Evolutionary conservation across 441 rosid genomes (phyloP), one percentile per base, ranked within the genome.

Genomic region (Oxalis stricta): DNA sequence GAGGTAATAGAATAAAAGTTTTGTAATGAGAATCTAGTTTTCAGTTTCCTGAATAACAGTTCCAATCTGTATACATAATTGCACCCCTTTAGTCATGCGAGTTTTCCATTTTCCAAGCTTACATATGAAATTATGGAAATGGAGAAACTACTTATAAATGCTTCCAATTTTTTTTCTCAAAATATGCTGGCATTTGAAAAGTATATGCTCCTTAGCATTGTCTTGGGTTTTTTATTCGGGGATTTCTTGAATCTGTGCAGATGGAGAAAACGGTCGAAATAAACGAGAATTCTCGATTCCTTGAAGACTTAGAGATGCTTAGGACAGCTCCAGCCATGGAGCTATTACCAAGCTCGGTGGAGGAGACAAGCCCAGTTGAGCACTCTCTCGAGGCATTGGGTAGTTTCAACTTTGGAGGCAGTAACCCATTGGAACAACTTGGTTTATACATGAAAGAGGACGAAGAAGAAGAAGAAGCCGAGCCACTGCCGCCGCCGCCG

Each of bases 221-320:
- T 28, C 14, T 7, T 17, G 21, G 40, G 6, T 23, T 46, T 46
- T 18, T 30, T 29, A 47, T 30, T 3, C 5, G 3, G 10, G 8
- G 9, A 9, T 14, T 42, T 28, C n/a, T 44, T 35, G 43, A 28
- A 32, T 41, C 50, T 57, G n/a, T 61, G 58, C 71, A 79, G 89
- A 76, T 80, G 79, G 89, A 80, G 48, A 76, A 72, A 53, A 80
- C 89, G 1, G 77, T 80, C n/a, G 84, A 76, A 55, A 76, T 80
- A 45, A 72, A 72, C 19, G 89, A 74, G 69, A 80, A 74, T 68
- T 61, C 79, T 32, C 64, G 72, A 37, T 76, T 80, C 47, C 82
- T 80, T 0, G 67, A 80, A 52, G 89, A 80, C 65, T 48, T 80
- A 44, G 79, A 80, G 61, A 69, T 76, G 89, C 71, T 80, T 38